Evolutionary conservation across 352 stramenopile genomes (phyloP).

Genomic region (Phytophthora chlamydospora): DNA sequence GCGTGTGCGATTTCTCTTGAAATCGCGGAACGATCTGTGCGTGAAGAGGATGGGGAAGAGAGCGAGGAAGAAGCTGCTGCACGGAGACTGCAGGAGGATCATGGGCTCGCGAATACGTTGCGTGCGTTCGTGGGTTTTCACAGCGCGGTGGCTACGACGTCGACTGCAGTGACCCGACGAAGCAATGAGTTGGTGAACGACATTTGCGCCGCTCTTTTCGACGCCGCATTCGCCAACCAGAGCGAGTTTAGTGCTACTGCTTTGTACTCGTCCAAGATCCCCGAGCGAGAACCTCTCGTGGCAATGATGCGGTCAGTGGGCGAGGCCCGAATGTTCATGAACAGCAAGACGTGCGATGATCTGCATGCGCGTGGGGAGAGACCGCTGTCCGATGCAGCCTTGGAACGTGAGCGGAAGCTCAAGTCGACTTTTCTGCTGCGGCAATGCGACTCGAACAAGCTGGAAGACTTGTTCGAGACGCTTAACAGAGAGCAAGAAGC

Average conservation of each 20-base stretch:
- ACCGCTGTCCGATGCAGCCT: conserved; percentile 27
- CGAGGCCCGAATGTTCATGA: conserved; percentile 66
- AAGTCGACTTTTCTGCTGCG: conserved; percentile 48
- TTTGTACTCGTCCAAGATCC: conserved; percentile 22
- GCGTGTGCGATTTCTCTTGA: conserved; percentile 45
- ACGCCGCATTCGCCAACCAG: conserved; percentile 13
- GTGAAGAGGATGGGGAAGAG: conserved; percentile 7
- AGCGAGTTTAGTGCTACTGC: conserved; percentile 10
- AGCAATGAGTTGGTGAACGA: conserved; percentile 45
- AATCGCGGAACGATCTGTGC: conserved; percentile 26
- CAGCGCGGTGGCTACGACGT: conserved; percentile 55
- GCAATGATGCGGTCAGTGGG: conserved; percentile 45
- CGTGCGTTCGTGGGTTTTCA: conserved; percentile 77
- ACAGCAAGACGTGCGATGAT: conserved; percentile 61
- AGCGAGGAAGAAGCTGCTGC: conserved; percentile 12
- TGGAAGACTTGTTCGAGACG: conserved; percentile 65
- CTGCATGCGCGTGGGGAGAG: conserved; percentile 61
- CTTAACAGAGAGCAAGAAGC: conserved; percentile 42
- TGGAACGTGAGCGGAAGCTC: conserved; percentile 17
- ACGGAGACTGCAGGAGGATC: conserved; percentile 43
- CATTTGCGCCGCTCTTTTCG: conserved; percentile 44
- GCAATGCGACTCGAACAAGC: conserved; percentile 57
- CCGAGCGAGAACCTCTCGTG: conserved; percentile 55
- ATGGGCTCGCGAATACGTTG: conserved; percentile 60
- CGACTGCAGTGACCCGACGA: conserved; percentile 17